Evolutionary conservation across 305 asterid species (phyloP).

Genomic region (Fraxinus greggii): DNA sequence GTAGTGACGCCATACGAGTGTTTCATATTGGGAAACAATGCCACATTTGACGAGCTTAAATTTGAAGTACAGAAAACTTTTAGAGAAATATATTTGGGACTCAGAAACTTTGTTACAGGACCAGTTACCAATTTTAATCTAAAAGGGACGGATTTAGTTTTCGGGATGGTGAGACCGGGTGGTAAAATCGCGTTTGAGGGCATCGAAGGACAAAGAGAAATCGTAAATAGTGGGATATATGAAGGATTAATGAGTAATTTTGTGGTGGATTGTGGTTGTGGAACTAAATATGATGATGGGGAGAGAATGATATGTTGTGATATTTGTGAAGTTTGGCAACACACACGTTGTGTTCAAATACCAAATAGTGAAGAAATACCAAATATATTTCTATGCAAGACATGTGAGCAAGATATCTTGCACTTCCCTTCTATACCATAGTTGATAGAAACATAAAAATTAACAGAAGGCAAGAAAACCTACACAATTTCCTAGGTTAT

Average conservation of each 20-base stretch:
- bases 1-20: constrained; percentile 56
- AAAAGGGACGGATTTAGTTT: constrained; percentile 57
- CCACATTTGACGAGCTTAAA: constrained; percentile 60
- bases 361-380: constrained; percentile 61
- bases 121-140: constrained; percentile 36
- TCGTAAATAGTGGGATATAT: constrained; percentile 23
- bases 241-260: constrained; percentile 25
- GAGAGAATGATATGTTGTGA: constrained; percentile 88
- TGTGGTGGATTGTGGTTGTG: constrained; percentile 69
- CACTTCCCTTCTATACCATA: constrained; percentile 57
- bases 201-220: constrained; percentile 7
- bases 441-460: neutral
- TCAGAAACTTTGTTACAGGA: constrained; percentile 39
- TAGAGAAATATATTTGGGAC: constrained; percentile 51
- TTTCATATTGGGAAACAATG: constrained; percentile 35
- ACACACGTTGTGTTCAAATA: constrained; percentile 64
- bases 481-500: neutral
- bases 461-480: neutral
- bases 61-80: constrained; percentile 57
- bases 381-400: constrained; percentile 57
- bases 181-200: constrained; percentile 52
- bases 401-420: constrained; percentile 70
- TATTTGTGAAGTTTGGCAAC: constrained; percentile 86
- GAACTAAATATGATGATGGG: constrained; percentile 73
- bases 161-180: constrained; percentile 46